These are phyloP conservation scores for Andrographis paniculata DNA, from an alignment of 305 asterid genomes.

Conservation along the genomic window DNA sequence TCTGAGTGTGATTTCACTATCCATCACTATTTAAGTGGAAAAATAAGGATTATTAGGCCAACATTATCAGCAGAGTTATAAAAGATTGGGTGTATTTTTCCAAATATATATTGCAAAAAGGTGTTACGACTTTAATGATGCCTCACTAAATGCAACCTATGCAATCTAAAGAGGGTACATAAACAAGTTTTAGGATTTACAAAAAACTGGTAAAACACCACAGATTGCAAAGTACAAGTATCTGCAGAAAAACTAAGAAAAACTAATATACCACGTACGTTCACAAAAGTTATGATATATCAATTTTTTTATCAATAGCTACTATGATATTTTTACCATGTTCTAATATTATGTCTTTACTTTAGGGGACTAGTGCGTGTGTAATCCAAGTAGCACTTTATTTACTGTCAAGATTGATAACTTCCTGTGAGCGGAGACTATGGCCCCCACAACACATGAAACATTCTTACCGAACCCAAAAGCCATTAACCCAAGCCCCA, in stretches of 20 bases:
- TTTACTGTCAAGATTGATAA: too few relatives aligned
- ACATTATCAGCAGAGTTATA: conserved; percentile 10
- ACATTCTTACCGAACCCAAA: conserved; percentile 83
- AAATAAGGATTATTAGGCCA: conserved; percentile 20
- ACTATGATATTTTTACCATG: too few relatives aligned
- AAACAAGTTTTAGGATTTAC: neutral
- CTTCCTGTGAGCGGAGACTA: conserved; percentile 11
- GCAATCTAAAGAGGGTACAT: neutral
- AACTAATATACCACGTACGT: too few relatives aligned
- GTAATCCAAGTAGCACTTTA: conserved; percentile 9
- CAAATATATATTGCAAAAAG: conserved; percentile 8
- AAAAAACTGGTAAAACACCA: conserved; percentile 7
- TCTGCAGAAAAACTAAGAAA: neutral
- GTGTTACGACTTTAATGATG: conserved; percentile 15
- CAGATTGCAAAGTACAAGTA: conserved; percentile 4
- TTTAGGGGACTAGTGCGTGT: too few relatives aligned
- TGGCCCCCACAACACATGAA: conserved; percentile 21
- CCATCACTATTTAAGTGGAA: conserved; percentile 22
- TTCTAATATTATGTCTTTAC: too few relatives aligned
- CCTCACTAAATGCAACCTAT: conserved; percentile 6
- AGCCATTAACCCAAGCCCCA: conserved; percentile 66
- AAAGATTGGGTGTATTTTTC: conserved; percentile 5
- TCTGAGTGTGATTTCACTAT: conserved; percentile 28
- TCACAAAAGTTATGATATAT: too few relatives aligned
- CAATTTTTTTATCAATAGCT: too few relatives aligned